phyloP scores from a whole-genome alignment of 176 grass and related monocot species.

The Oryza coarctata region DNA sequence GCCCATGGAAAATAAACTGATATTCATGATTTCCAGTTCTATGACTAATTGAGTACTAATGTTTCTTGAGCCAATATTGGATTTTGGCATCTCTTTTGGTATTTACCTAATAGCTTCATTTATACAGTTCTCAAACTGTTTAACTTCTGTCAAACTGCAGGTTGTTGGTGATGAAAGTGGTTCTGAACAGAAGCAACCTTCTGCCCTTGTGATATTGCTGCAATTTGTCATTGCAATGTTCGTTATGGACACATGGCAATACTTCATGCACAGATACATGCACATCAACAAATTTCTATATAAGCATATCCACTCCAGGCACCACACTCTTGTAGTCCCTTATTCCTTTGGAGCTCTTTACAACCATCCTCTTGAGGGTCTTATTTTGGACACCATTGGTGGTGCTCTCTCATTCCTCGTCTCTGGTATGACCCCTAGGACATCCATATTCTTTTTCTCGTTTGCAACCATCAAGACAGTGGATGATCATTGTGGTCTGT shows the following conservation, averaged over 20 bases:
- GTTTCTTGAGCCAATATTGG: neutral
- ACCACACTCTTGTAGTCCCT: constrained; percentile 76
- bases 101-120: neutral
- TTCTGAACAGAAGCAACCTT: constrained; percentile 45
- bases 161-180: constrained; percentile 67
- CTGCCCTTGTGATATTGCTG: constrained; percentile 40
- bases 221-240: constrained; percentile 70
- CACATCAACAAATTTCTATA: constrained; percentile 81
- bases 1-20: neutral
- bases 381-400: constrained; percentile 75
- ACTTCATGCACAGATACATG: constrained; percentile 94
- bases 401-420: constrained; percentile 77
- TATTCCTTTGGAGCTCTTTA: constrained; percentile 85
- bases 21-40: neutral
- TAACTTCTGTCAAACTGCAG: constrained; percentile 43
- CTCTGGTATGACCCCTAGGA: constrained; percentile 74
- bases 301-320: constrained; percentile 86
- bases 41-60: no score
- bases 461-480: constrained; percentile 85
- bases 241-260: constrained; percentile 93
- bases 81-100: neutral
- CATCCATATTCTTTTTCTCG: constrained; percentile 81
- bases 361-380: constrained; percentile 88
- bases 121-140: constrained; percentile 7
- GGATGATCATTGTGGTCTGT: constrained; percentile 82